Base-by-base conservation (phyloP, 805 yeast genomes). In the Saccharomyces kudriavzevii region DNA sequence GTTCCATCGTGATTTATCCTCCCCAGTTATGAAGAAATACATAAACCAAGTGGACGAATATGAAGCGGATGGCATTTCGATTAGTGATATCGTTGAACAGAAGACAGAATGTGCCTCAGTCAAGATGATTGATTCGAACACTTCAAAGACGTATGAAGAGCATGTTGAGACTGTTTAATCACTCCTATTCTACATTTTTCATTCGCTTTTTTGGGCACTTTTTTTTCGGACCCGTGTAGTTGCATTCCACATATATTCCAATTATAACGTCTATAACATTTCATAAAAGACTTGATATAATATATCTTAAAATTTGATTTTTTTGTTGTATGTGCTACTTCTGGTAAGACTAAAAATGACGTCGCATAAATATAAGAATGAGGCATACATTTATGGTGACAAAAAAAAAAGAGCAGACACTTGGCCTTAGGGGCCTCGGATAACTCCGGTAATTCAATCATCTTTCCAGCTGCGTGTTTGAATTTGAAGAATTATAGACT, bases 1-100 rank as follows among this genome's bases (percentile, higher is more conserved):
- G 55, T 71, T 70, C 64, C 75, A 72, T 59, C 65, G 71, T 56
- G 70, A 71, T 52, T 63, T 71, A 53, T 53, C 64, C 27, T 62
- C 70, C 9, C 69, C 71, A 29, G 49, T 56, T 5, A 63, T 68
- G 68, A 68, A 67, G 59, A 50, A 57, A 30, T 68, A 68, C 57
- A 62, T 67, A 24, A 61, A 45, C 6, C 58, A 49, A 54, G 72
- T 66, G 24, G 59, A 59, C 14, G 51, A 17, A 30, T 30, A 51
- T 22, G 60, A 55, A 26, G 57, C 53, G 8, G 50, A 45, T 14
- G 53, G 54, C 27, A 30, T 51, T 25, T 51, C 54, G 17, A 47
- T 47, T 40, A 47, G 40, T 13, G 58, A 50, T 5, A 40, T 45
- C 11, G 53, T 47, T 14, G 48, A 40, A 4, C 47, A 40, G 2